Conservation (phyloP, 139 green algal species). For the Chlorella ohadii region DNA sequence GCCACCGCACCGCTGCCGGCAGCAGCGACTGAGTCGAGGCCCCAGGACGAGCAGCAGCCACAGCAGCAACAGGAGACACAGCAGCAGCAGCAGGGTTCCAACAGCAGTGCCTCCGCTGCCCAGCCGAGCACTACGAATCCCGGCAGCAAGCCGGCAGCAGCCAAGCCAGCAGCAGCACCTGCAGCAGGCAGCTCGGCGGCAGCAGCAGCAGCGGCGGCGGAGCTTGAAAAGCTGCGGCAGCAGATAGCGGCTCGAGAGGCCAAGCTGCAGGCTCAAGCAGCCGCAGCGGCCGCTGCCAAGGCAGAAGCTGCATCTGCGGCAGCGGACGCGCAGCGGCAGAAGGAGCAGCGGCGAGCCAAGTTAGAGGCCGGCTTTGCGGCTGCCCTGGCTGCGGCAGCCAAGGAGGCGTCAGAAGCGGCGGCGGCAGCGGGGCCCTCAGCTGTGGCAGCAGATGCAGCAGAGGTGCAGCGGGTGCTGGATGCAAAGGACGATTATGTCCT, state of each 20-base stretch:
- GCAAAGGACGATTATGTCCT: conserved; percentile 4
- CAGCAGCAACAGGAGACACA: neutral
- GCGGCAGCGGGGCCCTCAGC: neutral
- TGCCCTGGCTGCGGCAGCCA: conserved; percentile 12
- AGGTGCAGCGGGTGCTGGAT: conserved; percentile 18
- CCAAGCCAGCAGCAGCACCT: neutral
- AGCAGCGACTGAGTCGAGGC: neutral
- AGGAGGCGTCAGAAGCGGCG: conserved; percentile 10
- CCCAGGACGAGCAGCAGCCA: neutral
- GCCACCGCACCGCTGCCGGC: neutral
- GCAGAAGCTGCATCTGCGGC: neutral
- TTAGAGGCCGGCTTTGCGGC: conserved; percentile 24
- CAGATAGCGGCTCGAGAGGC: conserved; percentile 6
- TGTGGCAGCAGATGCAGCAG: conserved; percentile 2
- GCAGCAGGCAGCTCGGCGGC: neutral
- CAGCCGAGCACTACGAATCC: neutral
- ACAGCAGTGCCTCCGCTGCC: neutral
- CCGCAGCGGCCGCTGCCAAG: neutral
- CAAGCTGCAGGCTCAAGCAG: neutral
- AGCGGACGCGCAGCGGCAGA: neutral
- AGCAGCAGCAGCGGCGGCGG: neutral
- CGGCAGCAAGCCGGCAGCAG: neutral
- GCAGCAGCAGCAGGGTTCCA: neutral
- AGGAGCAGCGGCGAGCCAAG: neutral
- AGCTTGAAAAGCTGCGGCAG: neutral